These are phyloP conservation scores for Sindora glabra DNA, from an alignment of 306 rosid genomes.

Conservation along the genomic window DNA sequence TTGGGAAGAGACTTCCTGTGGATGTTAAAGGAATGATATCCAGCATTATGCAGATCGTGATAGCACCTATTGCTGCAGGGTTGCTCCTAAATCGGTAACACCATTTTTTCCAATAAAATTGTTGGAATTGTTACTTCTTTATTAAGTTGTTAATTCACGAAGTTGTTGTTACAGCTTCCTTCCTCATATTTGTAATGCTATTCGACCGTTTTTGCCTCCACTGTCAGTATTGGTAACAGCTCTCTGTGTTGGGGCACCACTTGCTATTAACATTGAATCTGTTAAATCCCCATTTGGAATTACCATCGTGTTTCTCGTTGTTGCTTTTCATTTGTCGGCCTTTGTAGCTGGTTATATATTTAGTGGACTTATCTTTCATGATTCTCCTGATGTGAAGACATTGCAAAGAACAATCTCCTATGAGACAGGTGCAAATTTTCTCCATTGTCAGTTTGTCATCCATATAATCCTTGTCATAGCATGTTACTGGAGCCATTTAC, in stretches of 20 bases:
- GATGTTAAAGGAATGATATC: slow-evolving; percentile 96
- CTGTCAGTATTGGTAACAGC: slow-evolving; percentile 80
- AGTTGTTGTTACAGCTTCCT: slow-evolving; percentile 52
- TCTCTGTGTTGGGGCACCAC: slow-evolving; percentile 94
- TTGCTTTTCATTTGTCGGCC: slow-evolving; percentile 66
- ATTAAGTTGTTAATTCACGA: slow-evolving; percentile 1
- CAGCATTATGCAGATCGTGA: slow-evolving; percentile 84
- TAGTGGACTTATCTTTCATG: slow-evolving; percentile 56
- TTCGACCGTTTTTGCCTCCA: slow-evolving; percentile 79
- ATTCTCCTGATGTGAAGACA: slow-evolving; percentile 53
- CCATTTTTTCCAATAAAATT: neutral
- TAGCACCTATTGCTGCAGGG: slow-evolving; percentile 74
- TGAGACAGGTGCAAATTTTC: slow-evolving; percentile 66
- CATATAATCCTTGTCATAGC: neutral
- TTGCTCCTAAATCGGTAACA: slow-evolving; percentile 77
- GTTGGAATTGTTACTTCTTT: neutral
- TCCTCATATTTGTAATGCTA: slow-evolving; percentile 57
- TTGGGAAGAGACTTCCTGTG: slow-evolving; percentile 87
- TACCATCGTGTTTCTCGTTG: slow-evolving; percentile 48
- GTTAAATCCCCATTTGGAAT: slow-evolving; percentile 71
- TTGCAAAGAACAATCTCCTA: slow-evolving; percentile 82
- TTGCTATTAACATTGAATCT: slow-evolving; percentile 71
- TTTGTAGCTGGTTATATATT: slow-evolving; percentile 66
- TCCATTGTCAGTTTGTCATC: neutral
- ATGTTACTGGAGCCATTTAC: neutral